Conservation (phyloP, 2,329 filamentous ascomycete genomes). For the Penicillium sp. region DNA sequence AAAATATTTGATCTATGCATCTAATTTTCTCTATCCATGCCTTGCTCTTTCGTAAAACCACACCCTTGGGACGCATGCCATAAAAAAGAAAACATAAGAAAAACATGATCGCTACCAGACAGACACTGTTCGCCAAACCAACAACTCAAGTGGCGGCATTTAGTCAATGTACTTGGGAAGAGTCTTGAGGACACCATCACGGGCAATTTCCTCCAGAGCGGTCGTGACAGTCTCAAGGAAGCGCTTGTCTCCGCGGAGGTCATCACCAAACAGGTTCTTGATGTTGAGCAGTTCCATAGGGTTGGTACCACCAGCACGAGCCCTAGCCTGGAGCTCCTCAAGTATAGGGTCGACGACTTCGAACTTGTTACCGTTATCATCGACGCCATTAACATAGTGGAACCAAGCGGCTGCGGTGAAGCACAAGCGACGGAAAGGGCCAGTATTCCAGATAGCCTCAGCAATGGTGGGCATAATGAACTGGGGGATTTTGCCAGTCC, state of each 20-base stretch:
- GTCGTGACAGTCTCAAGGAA: slow-evolving; percentile 47
- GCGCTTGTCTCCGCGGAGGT: slow-evolving; percentile 47
- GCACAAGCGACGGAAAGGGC: slow-evolving; percentile 46
- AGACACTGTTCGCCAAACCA: slow-evolving; percentile 6
- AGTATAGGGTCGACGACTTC: slow-evolving; percentile 47
- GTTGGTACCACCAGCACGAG: slow-evolving; percentile 42
- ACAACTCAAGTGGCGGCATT: slow-evolving; percentile 4
- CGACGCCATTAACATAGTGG: slow-evolving; percentile 49
- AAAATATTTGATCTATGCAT: not conserved
- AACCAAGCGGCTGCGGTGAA: slow-evolving; percentile 52
- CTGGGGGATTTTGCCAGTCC: slow-evolving; percentile 52
- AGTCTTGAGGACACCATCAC: slow-evolving; percentile 49
- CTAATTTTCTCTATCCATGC: slow-evolving; percentile 16
- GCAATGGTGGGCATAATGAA: slow-evolving; percentile 41
- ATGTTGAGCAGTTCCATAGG: slow-evolving; percentile 46
- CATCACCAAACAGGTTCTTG: slow-evolving; percentile 50
- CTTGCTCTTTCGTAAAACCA: slow-evolving; percentile 4
- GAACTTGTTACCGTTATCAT: slow-evolving; percentile 45
- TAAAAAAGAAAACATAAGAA: slow-evolving; percentile 1
- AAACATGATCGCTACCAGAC: slow-evolving; percentile 16
- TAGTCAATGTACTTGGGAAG: slow-evolving; percentile 48
- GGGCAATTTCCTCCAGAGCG: slow-evolving; percentile 47
- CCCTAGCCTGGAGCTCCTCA: slow-evolving; percentile 47
- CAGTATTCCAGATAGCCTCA: slow-evolving; percentile 44
- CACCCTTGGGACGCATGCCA: slow-evolving; percentile 8